Conservation (phyloP, 2,329 filamentous ascomycete species). For the Verticillium klebahnii region DNA sequence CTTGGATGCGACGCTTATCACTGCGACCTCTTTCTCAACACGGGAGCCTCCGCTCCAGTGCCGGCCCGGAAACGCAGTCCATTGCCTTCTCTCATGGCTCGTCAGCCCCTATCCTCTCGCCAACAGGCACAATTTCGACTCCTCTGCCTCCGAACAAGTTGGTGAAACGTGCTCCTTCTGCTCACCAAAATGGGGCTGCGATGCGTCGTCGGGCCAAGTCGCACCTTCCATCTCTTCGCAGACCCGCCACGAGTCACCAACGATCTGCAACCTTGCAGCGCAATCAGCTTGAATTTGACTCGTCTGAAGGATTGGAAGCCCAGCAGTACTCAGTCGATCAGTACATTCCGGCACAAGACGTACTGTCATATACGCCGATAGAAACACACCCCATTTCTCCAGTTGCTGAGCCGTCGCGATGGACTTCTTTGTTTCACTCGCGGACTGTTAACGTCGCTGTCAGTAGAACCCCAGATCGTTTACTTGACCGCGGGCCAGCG, state of each 20-base stretch:
- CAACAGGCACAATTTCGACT: constrained; percentile 29
- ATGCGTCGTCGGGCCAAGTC: constrained; percentile 49
- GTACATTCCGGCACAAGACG: constrained; percentile 1
- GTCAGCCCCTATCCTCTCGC: constrained; percentile 56
- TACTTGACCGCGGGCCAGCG: constrained; percentile 21
- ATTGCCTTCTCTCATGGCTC: constrained; percentile 64
- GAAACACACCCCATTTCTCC: neutral
- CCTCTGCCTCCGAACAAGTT: constrained; percentile 67
- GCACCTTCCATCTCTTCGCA: constrained; percentile 61
- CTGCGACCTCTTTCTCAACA: constrained; percentile 60
- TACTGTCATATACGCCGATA: neutral
- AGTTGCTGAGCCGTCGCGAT: constrained; percentile 22
- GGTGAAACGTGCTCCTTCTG: constrained; percentile 66
- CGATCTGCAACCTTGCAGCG: constrained; percentile 67
- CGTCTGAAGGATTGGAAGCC: constrained; percentile 9
- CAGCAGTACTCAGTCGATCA: constrained; percentile 13
- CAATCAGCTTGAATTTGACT: constrained; percentile 26
- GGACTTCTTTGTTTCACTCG: constrained; percentile 56
- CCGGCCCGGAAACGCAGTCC: constrained; percentile 61
- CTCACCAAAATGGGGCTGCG: constrained; percentile 38
- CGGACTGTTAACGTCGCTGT: constrained; percentile 24
- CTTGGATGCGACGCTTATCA: constrained; percentile 71
- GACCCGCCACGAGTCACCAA: constrained; percentile 77
- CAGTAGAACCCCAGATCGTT: constrained; percentile 20
- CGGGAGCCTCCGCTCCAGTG: constrained; percentile 60